phyloP scores from a whole-genome alignment of 2,329 filamentous ascomycete genomes.

The Thermothelomyces thermophilus region DNA sequence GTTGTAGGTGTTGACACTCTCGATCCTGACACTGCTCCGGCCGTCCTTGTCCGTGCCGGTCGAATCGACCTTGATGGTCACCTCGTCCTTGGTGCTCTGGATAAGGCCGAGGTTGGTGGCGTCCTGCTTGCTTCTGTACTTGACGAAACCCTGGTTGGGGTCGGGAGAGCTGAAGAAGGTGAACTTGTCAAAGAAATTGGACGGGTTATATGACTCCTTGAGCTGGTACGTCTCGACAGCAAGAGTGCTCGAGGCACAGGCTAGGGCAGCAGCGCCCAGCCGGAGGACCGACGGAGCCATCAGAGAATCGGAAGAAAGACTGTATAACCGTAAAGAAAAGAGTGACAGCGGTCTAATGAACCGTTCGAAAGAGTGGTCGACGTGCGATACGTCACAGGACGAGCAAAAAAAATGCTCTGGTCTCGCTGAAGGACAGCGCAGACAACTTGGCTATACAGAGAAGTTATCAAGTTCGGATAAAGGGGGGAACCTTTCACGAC shows the following conservation, averaged over 20 bases:
- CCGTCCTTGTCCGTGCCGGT: constrained; percentile 23
- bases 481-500: background rate
- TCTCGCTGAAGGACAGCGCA: constrained; percentile 25
- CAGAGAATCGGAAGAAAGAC: constrained; percentile 17
- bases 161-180: constrained; percentile 37
- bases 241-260: constrained; percentile 28
- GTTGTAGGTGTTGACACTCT: constrained; percentile 56
- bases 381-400: constrained; percentile 39
- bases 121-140: constrained; percentile 37
- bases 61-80: constrained; percentile 37
- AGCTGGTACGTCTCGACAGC: constrained; percentile 34
- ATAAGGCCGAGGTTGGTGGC: constrained; percentile 34
- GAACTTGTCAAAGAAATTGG: constrained; percentile 42
- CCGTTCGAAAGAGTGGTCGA: constrained; percentile 31
- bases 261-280: constrained; percentile 35
- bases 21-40: constrained; percentile 56
- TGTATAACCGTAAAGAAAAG: constrained; percentile 25
- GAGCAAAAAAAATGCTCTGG: constrained; percentile 31
- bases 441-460: constrained; percentile 17
- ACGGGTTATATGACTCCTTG: constrained; percentile 35
- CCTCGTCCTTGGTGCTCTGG: constrained; percentile 28
- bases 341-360: constrained; percentile 25
- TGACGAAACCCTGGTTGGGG: constrained; percentile 59
- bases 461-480: constrained; percentile 16
- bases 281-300: constrained; percentile 39